Evolutionary conservation across 352 stramenopile species (phyloP).

Genomic region (Blastocystis sp.): DNA sequence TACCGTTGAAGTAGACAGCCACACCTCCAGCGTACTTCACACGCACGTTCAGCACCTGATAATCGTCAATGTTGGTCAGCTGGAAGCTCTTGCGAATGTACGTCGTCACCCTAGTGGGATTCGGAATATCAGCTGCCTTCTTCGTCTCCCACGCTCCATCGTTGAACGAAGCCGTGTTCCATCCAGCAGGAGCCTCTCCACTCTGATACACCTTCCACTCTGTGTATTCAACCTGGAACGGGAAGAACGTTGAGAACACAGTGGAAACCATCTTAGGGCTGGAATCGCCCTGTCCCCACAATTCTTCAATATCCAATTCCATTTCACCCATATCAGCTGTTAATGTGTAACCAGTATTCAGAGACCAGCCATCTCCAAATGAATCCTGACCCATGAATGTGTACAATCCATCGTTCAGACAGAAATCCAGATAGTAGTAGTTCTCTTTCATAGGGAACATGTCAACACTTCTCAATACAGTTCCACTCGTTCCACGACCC

Average conservation of each 20-base stretch:
- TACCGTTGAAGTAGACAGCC: constrained; percentile 10
- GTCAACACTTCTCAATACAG: not conserved
- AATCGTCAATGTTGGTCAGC: not conserved
- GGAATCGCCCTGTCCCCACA: not conserved
- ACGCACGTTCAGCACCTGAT: not conserved
- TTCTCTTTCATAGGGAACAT: not conserved
- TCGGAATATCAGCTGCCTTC: not conserved
- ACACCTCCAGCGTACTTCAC: constrained; percentile 35
- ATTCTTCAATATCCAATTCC: not conserved
- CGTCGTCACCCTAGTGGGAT: not conserved
- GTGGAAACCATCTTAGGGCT: not conserved
- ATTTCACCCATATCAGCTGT: constrained; percentile 8
- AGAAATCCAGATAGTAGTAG: not conserved
- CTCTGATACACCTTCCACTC: not conserved
- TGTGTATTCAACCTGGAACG: constrained; percentile 23
- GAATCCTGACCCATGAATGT: not conserved
- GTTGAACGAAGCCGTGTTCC: not conserved
- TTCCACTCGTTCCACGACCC: not conserved
- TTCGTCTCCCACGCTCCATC: not conserved
- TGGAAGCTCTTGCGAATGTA: not conserved
- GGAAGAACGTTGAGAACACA: not conserved
- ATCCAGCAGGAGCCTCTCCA: not conserved
- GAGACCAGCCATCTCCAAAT: not conserved
- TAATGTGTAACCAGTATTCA: not conserved
- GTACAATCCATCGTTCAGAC: not conserved